Base-by-base conservation (phyloP, 1,284 basidiomycete species). In the Cutaneotrichosporon sp. region DNA sequence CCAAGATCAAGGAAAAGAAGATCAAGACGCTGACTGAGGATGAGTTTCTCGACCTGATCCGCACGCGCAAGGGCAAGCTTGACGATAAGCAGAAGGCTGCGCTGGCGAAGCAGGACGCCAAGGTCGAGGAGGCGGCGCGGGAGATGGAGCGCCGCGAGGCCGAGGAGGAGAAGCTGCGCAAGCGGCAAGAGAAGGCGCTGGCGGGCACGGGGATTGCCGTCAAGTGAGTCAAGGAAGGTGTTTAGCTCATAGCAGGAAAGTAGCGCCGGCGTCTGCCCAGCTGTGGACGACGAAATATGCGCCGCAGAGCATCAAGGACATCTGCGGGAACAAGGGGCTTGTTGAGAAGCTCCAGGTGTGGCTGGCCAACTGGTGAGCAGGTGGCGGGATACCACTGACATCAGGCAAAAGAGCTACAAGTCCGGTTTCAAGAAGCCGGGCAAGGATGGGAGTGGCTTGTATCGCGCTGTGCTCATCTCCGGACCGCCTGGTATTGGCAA, bases 201-300 rank as follows among this genome's bases (percentile, higher is more conserved):
- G 58, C 52, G 16, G 67, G 62, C 7, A 66, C 69, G 1, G 71
- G 70, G 4, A 57, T 70, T 9, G 68, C 72, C 11, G 58, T 63
- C 8, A 74, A 74, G 74, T 75, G 49, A 49, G 73, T 66, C 9
- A 0, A 5, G 5, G 20, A 14, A 5, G 1, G 4, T 3, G 2
- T 12, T 5, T 5, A 1, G 19, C 53, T 52, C 22, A 53, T 48
- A 11, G 5, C 64, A 78, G 79, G 44, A 71, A 71, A 48, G 75
- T 75, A 1, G 80, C 64, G 2, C 69, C 80, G 0, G 54, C 70
- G 0, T 68, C 67, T 5, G 64, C 74, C 5, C 88, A 92, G 68
- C 79, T 98, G 1, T 98, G 96, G 96, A 97, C 96, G 25, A 87
- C 86, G 31, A 87, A 92, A 29, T 99, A 99, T 69, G 93, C 94